Base-by-base conservation (phyloP, 352 stramenopile species). In the Pythium aquatile region DNA sequence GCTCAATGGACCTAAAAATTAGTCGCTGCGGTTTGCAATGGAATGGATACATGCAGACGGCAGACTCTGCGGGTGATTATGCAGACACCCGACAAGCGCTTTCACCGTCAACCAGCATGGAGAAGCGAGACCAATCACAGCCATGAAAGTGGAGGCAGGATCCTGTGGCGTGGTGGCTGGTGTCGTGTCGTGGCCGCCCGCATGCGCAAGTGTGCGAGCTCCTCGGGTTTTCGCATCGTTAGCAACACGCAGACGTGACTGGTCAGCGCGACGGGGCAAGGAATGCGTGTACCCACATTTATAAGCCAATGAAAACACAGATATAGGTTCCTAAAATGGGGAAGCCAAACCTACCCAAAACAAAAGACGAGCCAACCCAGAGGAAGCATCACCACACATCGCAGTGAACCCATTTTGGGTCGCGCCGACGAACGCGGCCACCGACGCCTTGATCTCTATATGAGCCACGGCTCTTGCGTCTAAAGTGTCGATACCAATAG, bases 191-290 rank as follows among this genome's bases (percentile, higher is more conserved):
- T 61, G 39, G 20, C 20, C 20, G 39, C 62, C 42, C 42, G 42
- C 42, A 69, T 69, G 62, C 62, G 62, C 62, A 46, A 46, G 39
- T 46, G 39, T n/a, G 39, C 14, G 17, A 26, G 42, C 20, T 24
- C 28, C 44, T 58, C 40, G 24, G 42, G 30, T 63, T 68, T 58
- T 68, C 54, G 54, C 54, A 63, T 14, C 61, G 44, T 68, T 48
- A 33, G 61, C 61, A 63, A 68, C 61, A 54, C 20, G 44, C 26
- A 44, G 35, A 49, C 42, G 57, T 55, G 57, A 47, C 57, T 55
- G 57, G 40, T n/a, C 17, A 16, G 28, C n/a, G 17, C 17, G 11
- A 9, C 6, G 11, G 42, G 14, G 42, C 33, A 39, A 24, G 42
- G 42, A 63, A 49, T 69, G 55, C 33, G 33, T 63, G 55, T 63